Evolutionary conservation across 371 early-diverging fungal species (phyloP), one percentile per base, ranked within the genome.

Genomic region (Parasitella parasitica): DNA sequence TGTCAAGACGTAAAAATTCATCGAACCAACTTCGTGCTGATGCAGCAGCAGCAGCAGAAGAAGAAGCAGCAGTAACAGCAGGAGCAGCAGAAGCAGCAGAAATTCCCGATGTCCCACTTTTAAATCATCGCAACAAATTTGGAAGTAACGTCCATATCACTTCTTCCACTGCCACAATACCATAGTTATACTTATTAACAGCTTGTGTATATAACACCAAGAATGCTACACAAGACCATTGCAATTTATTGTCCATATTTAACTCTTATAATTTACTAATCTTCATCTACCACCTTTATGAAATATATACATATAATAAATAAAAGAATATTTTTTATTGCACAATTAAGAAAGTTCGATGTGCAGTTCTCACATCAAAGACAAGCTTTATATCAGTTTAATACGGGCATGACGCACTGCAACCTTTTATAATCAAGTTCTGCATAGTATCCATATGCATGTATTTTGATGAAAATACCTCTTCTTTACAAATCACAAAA

Each of bases 1-100:
- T 28, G 8, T 51, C 72, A 7, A 66, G 50, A 37, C 66, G 67
- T 13, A 69, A 57, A 28, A 35, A 43, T 43, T 46, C 27, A 15
- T 32, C 34, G 35, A 13, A 53, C n/a, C 48, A 48, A 11, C 22
- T 22, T 9, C 34, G 43, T n/a, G 59, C 50, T 34, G 57, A 56
- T 54, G 52, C 46, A 24, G 46, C 46, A 13, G 46, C 46, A 11
- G 46, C 46, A 13, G 46, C n/a, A n/a, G n/a, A n/a, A n/a, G n/a
- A n/a, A n/a, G n/a, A n/a, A n/a, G n/a, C n/a, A n/a, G n/a, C n/a
- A n/a, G n/a, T n/a, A n/a, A n/a, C n/a, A n/a, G n/a, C n/a, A n/a
- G n/a, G n/a, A 24, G 46, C 46, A 13, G 46, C 46, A 11, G 46
- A 20, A 13, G 46, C 46, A 2, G 13, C 51, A 50, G 46, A 46